A percentile compares a stretch with the other conserved stretches of the same genome.
Evolutionary conservation across 129 eudicot genomes (phyloP).

Genomic region (Flaveria sonorensis): DNA sequence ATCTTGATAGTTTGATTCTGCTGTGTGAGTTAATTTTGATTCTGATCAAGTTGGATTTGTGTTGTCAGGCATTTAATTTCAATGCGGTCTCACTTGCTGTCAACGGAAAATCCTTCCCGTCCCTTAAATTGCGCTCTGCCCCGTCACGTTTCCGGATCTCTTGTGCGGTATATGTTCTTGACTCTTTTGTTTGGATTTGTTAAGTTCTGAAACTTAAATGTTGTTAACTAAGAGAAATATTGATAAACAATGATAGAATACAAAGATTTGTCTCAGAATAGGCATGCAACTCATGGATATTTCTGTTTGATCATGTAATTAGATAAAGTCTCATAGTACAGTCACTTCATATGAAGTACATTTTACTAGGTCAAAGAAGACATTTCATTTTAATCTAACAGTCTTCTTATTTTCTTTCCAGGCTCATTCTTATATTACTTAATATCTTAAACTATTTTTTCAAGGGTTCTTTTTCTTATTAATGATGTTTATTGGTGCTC

Average conservation of each 20-base stretch:
- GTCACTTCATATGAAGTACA: not conserved
- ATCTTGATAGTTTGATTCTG: not conserved
- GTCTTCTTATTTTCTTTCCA: not conserved
- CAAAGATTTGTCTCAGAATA: not conserved
- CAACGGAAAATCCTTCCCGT: slow-evolving; percentile 46
- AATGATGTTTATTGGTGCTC: not conserved
- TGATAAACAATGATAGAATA: not conserved
- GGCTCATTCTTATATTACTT: not conserved
- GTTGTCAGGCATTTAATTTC: slow-evolving; percentile 43
- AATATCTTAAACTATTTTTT: not conserved
- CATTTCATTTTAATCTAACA: not conserved
- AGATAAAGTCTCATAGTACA: not conserved
- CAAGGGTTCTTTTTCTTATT: not conserved
- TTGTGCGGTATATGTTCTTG: slow-evolving; percentile 54
- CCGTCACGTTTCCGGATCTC: slow-evolving; percentile 48
- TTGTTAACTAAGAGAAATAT: not conserved
- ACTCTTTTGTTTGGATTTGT: not conserved
- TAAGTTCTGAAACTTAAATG: not conserved
- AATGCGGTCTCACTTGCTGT: slow-evolving; percentile 46
- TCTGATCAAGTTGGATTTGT: not conserved
- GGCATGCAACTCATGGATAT: not conserved
- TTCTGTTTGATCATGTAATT: not conserved
- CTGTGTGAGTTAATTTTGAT: not conserved
- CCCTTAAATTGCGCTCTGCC: slow-evolving; percentile 39
- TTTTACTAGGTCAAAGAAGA: not conserved